Conservation (phyloP, 2,329 filamentous ascomycete genomes). For the Lachnellula subtilissima region DNA sequence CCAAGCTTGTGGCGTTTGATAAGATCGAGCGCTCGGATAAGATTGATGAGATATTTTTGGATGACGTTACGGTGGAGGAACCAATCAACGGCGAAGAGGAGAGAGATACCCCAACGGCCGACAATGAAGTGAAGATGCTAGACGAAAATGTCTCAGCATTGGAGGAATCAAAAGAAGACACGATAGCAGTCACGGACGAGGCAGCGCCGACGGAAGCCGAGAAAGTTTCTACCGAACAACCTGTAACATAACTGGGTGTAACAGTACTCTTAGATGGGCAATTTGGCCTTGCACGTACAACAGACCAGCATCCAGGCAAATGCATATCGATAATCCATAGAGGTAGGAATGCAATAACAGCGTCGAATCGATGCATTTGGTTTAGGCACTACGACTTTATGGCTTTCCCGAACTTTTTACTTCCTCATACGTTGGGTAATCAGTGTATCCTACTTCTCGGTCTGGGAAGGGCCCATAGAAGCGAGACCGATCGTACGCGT, state of each 20-base stretch:
- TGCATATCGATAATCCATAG: background rate
- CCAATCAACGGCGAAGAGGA: conserved; percentile 31
- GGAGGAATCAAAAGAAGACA: background rate
- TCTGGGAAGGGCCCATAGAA: conserved; percentile 41
- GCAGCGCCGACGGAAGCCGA: background rate
- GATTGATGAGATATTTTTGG: conserved; percentile 53
- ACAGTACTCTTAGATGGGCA: background rate
- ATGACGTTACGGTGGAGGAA: conserved; percentile 36
- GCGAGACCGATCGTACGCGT: conserved; percentile 38
- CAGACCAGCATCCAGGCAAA: background rate
- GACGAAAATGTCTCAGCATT: conserved; percentile 5
- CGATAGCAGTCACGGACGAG: background rate
- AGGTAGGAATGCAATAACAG: background rate
- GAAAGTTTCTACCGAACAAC: background rate
- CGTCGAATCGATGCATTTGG: background rate
- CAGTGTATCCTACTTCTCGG: conserved; percentile 32
- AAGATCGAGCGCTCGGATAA: conserved; percentile 81
- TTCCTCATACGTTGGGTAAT: conserved; percentile 31
- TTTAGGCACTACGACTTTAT: background rate
- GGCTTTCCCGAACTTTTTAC: conserved; percentile 11
- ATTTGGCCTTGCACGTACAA: background rate
- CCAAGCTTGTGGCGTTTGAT: conserved; percentile 73
- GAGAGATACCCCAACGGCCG: background rate
- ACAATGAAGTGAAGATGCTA: conserved; percentile 12
- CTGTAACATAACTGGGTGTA: background rate